Conservation (phyloP, 176 grass and related monocot genomes). For the Hsuehochloa calcarea region DNA sequence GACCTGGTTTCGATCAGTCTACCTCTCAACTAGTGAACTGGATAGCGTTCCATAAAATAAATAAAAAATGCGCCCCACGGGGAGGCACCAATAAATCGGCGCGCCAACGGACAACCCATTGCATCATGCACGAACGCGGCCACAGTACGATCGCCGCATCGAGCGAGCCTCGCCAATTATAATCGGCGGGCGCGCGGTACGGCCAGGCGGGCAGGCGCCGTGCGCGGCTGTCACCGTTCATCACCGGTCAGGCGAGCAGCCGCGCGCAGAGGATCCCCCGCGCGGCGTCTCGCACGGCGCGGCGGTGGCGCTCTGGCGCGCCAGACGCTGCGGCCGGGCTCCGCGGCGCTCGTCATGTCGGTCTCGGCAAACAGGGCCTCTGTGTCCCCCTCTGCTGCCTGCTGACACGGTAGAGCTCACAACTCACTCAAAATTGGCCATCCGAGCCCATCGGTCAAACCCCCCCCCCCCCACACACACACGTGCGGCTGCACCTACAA, state of each 20-base stretch:
- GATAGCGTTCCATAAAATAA: not conserved
- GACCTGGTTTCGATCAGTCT: not conserved
- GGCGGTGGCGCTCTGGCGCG: not conserved
- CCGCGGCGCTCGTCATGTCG: constrained; percentile 3
- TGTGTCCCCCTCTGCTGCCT: not conserved
- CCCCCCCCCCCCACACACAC: too few species aligned
- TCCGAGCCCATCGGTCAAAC: not conserved
- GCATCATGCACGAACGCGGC: constrained; percentile 22
- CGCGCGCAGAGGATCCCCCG: not conserved
- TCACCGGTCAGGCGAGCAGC: not conserved
- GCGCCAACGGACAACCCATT: not conserved
- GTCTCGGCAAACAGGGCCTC: not conserved
- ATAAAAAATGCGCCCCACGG: not conserved
- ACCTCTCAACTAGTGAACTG: not conserved
- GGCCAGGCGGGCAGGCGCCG: not conserved
- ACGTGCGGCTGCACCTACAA: not conserved
- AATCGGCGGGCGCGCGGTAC: not conserved
- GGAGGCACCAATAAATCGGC: not conserved
- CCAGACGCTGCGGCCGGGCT: not conserved
- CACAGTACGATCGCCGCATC: not conserved
- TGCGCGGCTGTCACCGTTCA: not conserved
- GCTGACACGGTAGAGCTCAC: not conserved
- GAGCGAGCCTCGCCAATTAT: not conserved
- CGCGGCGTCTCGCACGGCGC: not conserved
- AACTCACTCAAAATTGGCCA: not conserved